Base-by-base conservation (phyloP, 495 filamentous ascomycete species). In the Aspergillus conjunctus region DNA sequence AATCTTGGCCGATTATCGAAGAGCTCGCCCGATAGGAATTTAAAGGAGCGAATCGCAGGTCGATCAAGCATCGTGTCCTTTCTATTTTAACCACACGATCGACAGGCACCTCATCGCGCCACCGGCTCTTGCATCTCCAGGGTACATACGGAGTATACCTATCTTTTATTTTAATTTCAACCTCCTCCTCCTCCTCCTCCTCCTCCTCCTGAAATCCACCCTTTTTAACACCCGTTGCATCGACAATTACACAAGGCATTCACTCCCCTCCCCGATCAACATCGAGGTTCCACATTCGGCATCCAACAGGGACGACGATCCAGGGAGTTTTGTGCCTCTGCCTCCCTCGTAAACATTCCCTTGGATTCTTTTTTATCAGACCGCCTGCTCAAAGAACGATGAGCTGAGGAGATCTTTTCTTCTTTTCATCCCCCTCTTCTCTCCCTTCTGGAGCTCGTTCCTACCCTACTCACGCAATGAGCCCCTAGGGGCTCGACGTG, bases 81-180 rank as follows among this genome's bases (percentile, higher is more conserved):
- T 41, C 20, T n/a, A 18, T 43, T 48, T 48, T 11, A 17, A 20
- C 37, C 31, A 9, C 10, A 39, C 10, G 45, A 56, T 41, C 37
- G 21, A 56, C 53, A 56, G 34, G 33, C 34, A 41, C 33, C 34
- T 43, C 54, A 56, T 56, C 33, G 10, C 39, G 18, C n/a, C n/a
- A n/a, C n/a, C n/a, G n/a, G n/a, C n/a, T n/a, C n/a, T n/a, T n/a
- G n/a, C n/a, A n/a, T n/a, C n/a, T n/a, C n/a, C n/a, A n/a, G n/a
- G n/a, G n/a, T n/a, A n/a, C n/a, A n/a, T n/a, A n/a, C n/a, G n/a
- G n/a, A n/a, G 26, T 26, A 26, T 26, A 32, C 7, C 17, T 39
- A 31, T 34, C 14, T 57, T 26, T 26, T 26, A 26, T 2, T 26
- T 26, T 2, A 26, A 26, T 26, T 26, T 26, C 26, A 26, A 26